Conservation (phyloP, 2,329 filamentous ascomycete species). For the Aspergillus glaucus region DNA sequence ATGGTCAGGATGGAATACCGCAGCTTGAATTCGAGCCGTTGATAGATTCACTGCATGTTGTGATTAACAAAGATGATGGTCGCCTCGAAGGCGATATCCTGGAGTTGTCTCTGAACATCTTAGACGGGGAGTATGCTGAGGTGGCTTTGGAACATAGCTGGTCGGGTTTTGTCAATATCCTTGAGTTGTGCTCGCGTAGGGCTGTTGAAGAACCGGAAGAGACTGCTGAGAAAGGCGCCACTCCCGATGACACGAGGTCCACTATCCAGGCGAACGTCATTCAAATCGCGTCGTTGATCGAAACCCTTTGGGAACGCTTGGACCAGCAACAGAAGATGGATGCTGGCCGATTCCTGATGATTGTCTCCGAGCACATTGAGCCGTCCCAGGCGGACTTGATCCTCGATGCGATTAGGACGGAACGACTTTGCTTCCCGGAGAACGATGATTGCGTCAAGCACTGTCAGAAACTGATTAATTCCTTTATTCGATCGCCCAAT, state of each 20-base stretch:
- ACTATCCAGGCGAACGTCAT: constrained; percentile 33
- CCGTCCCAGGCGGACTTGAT: constrained; percentile 35
- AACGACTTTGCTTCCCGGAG: constrained; percentile 30
- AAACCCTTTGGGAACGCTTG: constrained; percentile 32
- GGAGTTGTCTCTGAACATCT: constrained; percentile 34
- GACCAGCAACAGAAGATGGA: constrained; percentile 30
- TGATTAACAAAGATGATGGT: constrained; percentile 31
- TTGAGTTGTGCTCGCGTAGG: constrained; percentile 31
- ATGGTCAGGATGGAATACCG: constrained; percentile 35
- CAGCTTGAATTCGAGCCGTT: constrained; percentile 31
- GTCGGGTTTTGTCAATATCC: constrained; percentile 26
- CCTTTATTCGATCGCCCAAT: constrained; percentile 31
- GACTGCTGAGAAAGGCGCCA: constrained; percentile 14
- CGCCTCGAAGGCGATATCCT: constrained; percentile 35
- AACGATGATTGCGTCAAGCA: constrained; percentile 27
- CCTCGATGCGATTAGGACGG: constrained; percentile 27
- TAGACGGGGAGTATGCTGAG: constrained; percentile 32
- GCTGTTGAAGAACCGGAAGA: constrained; percentile 24
- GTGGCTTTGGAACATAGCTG: constrained; percentile 28
- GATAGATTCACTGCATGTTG: constrained; percentile 28
- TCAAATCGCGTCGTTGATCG: constrained; percentile 31
- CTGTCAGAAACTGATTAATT: constrained; percentile 29
- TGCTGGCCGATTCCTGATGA: constrained; percentile 30
- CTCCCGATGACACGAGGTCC: constrained; percentile 29
- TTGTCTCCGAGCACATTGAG: constrained; percentile 30